A percentile compares a stretch with the other conserved stretches of the same genome.
Evolutionary conservation across 441 rosid species (phyloP).

Genomic region (Euphorbia schlechtendalii): DNA sequence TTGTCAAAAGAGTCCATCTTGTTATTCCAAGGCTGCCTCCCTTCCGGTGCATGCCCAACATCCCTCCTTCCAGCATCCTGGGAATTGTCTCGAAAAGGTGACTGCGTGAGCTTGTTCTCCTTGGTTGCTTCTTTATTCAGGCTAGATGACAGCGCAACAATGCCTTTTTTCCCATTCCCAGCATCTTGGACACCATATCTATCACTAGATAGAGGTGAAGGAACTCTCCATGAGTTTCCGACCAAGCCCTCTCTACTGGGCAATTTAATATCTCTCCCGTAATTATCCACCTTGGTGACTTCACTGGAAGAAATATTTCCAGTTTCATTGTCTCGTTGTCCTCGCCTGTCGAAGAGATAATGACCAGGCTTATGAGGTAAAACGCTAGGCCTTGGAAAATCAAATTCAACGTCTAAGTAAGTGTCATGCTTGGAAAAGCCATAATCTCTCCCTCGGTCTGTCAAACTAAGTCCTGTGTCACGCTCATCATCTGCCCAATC

Average conservation of each 20-base stretch:
- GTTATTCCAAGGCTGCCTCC: conserved; percentile 59
- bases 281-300: conserved; percentile 38
- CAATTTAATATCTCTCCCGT: conserved; percentile 39
- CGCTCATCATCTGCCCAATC: conserved; percentile 99
- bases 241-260: conserved; percentile 55
- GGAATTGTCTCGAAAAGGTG: conserved; percentile 38
- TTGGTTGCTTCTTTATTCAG: conserved; percentile 42
- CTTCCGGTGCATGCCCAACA: conserved; percentile 45
- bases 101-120: conserved; percentile 42
- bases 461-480: conserved; percentile 70
- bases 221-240: conserved; percentile 59
- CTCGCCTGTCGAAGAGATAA: conserved; percentile 45
- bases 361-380: conserved; percentile 57
- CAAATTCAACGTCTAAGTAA: conserved; percentile 70
- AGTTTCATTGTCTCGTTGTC: conserved; percentile 57
- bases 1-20: conserved; percentile 34
- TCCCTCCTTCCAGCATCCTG: conserved; percentile 53
- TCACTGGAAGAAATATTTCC: conserved; percentile 53
- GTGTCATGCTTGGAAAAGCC: conserved; percentile 56
- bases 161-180: conserved; percentile 36
- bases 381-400: conserved; percentile 54
- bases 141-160: conserved; percentile 38
- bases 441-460: conserved; percentile 53
- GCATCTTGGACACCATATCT: conserved; percentile 33
- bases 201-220: conserved; percentile 44